These are phyloP conservation scores for Moringa oleifera DNA, from an alignment of 345 rosid species.

Conservation along the genomic window DNA sequence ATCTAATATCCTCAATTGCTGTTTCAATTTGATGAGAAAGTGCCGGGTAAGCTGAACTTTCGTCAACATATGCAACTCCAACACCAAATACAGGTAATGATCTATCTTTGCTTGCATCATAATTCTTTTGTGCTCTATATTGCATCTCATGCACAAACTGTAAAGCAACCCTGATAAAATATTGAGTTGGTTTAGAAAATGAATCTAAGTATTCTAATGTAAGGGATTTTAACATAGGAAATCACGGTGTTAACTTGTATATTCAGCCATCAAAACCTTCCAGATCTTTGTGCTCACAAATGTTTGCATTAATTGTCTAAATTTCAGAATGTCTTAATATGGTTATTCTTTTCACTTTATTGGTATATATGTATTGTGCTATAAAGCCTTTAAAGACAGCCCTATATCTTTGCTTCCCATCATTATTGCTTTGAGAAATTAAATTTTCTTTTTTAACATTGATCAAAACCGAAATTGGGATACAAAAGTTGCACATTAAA, in stretches of 20 bases:
- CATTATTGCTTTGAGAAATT: background rate
- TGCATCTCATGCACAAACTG: slow-evolving; percentile 91
- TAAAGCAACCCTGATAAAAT: slow-evolving; percentile 52
- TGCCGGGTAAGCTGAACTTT: slow-evolving; percentile 35
- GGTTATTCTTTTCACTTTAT: background rate
- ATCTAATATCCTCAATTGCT: slow-evolving; percentile 42
- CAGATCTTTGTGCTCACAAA: background rate
- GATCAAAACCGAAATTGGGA: no score
- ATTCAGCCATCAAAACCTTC: background rate
- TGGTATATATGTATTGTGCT: background rate
- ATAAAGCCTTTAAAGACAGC: background rate
- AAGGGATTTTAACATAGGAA: background rate
- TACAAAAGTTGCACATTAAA: no score
- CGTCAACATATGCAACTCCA: slow-evolving; percentile 82
- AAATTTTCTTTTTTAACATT: no score
- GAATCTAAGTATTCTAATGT: no score
- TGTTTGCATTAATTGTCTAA: no score
- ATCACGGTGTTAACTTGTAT: background rate
- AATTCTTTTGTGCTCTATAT: slow-evolving; percentile 69
- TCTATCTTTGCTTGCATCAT: slow-evolving; percentile 72
- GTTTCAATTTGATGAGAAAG: slow-evolving; percentile 21
- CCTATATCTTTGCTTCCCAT: background rate
- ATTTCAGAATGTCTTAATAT: background rate
- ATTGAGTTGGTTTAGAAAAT: background rate
- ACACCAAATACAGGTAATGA: slow-evolving; percentile 83